These are phyloP conservation scores for Endoconidiophora laricicola DNA, from an alignment of 2,329 filamentous ascomycete genomes.

Conservation along the genomic window DNA sequence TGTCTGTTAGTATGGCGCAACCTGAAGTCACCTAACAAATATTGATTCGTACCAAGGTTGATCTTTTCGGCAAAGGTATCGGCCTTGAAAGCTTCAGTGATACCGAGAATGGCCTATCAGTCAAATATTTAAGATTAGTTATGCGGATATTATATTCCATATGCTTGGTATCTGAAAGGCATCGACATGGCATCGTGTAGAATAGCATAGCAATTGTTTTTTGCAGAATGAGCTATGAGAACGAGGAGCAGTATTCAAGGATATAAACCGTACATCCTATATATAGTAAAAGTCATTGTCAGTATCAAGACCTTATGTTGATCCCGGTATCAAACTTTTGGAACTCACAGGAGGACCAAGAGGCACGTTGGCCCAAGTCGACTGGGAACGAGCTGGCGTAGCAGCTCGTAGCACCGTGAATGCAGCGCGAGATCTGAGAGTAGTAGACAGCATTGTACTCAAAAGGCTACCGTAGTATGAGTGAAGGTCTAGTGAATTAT, in stretches of 20 bases:
- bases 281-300: neutral
- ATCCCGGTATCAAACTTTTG: too few species aligned
- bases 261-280: constrained; percentile 10
- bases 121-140: too few species aligned
- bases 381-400: constrained; percentile 40
- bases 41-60: constrained; percentile 57
- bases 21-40: neutral
- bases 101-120: constrained; percentile 63
- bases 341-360: constrained; percentile 80
- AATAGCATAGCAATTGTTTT: neutral
- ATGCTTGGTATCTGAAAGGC: too few species aligned
- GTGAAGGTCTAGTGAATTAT: neutral
- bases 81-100: constrained; percentile 98
- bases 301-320: neutral
- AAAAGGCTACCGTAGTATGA: neutral
- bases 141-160: too few species aligned
- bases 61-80: constrained; percentile 90
- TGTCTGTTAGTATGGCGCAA: constrained; percentile 8
- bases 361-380: constrained; percentile 78
- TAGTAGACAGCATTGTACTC: constrained; percentile 28
- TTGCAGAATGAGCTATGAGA: neutral
- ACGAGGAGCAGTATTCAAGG: neutral
- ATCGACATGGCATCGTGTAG: neutral
- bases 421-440: constrained; percentile 28
- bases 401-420: constrained; percentile 23